Base-by-base conservation (phyloP, 495 filamentous ascomycete species). In the Pseudevernia furfuracea region DNA sequence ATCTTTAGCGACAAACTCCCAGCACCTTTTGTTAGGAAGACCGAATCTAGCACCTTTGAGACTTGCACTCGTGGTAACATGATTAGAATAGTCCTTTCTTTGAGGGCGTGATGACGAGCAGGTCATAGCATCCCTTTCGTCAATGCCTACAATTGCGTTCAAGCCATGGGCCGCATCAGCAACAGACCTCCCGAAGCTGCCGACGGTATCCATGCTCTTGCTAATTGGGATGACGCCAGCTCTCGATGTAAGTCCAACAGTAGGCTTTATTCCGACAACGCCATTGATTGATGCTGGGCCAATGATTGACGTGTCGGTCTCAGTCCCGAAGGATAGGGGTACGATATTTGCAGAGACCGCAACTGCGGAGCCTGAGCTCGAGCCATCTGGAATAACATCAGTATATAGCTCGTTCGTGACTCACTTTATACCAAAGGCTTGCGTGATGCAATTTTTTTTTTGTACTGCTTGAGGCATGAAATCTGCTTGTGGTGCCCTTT, bases 101-200 rank as follows among this genome's bases (percentile, higher is more conserved):
- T 58, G 41, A 32, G 12, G 12, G n/a, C 49, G 37, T 32, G n/a
- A 34, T 21, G 62, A 23, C 15, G 52, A 57, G 37, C 34, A 32
- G 12, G 66, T 68, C 17, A 44, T 37, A 38, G 6, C 21, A 23
- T 71, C 69, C 41, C 49, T 56, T 17, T 55, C 37, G 38, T 85
- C 82, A 2, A 37, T 53, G 0, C 82, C 80, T 0, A 78, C 78
- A 25, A 86, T 84, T 23, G 78, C 78, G 61, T 81, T 75, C 21
- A 87, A 77, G 11, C 85, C 32, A 66, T 81, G 78, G 5, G 83
- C 83, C 0, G 83, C 84, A 69, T 87, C 84, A 48, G 76, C 79
- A 65, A 87, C 82, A 4, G 76, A 80, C 11, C 81, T 72, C 21
- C 83, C 78, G 74, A 86, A 78, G 5, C 80, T 75, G 1, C 83